Base-by-base conservation (phyloP, 139 green algal genomes). In the Bryopsis sp. region DNA sequence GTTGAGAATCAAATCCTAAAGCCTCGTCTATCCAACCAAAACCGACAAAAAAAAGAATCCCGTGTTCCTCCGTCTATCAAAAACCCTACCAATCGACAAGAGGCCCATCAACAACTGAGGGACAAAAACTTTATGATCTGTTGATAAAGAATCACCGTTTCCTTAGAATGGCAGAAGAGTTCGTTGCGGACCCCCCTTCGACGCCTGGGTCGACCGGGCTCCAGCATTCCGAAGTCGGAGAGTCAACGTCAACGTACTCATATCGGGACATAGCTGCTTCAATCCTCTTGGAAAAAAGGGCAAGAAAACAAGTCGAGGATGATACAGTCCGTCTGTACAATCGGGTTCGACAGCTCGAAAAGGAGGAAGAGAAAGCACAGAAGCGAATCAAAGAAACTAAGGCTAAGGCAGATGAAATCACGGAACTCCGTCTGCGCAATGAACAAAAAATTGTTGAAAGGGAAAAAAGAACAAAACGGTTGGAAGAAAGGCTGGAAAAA, bases 291-390 rank as follows among this genome's bases (percentile, higher is more conserved):
- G 63, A 70, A 43, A 70, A 74, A 57, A 32, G 54, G 4, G 39
- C 47, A n/a, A 68, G 68, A 34, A 70, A 70, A 35, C 38, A 43
- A 28, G 83, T 79, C 2, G 81, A 89, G 63, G 81, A 89, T 22
- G 84, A 89, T 67, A 80, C 82, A 5, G 48, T 81, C 47, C 73
- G 76, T 6, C 72, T 89, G n/a, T 85, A 86, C 71, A 89, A 89
- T 66, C 79, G 84, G 29, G 82, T 91, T 0, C 61, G 76, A 58
- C 82, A 87, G 67, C 72, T 91, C 38, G 75, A 88, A 67, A 89
- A 88, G 69, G 83, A 91, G 66, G 83, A 89, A 67, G 77, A 86
- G 37, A 64, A 71, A 35, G 67, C 67, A 28, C 8, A 64, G 34
- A 72, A 72, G 47, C 58, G 72, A n/a, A 78, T 78, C 34, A 36